Base-by-base conservation (phyloP, 164 flowering plant genomes). In the Malania oleifera region DNA sequence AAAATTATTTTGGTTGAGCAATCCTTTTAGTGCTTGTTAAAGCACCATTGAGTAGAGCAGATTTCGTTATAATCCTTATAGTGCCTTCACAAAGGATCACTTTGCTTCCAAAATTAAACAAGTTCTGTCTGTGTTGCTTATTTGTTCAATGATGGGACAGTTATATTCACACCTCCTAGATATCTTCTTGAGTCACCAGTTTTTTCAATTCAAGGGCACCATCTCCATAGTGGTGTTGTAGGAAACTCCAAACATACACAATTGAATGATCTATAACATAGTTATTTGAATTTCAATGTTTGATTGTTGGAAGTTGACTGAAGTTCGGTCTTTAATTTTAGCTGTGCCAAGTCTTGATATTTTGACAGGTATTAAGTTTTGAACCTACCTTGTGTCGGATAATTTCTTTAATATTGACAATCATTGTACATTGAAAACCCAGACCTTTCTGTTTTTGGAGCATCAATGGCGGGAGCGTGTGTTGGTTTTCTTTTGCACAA, bases 381-480 rank as follows among this genome's bases (percentile, higher is more conserved):
- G 24, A 27, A 27, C 31, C 19, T 12, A 3, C 10, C 17, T 7
- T 8, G 1, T 56, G 25, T 39, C 28, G 48, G 45, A 37, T 58
- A 52, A 40, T 44, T 38, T 63, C 27, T 35, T 34, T 22, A 19
- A 26, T 27, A 44, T n/a, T 51, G 20, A 31, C 54, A 15, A n/a
- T 25, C n/a, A 8, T 56, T 44, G 51, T 25, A 10, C 38, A 59
- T 44, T 24, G 25, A 34, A 63, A 57, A 37, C 26, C n/a, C 77
- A 92, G 98, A 86, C 26, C 80, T 89, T 60, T 70, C 96, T 50
- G 51, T 89, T 49, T 92, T 92, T 76, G 97, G 98, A 47, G 81
- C 91, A 66, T 89, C 98, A 40, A 92, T 92, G 97, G 88, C 91
- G 11, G 98, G 98, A 50, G 88, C 97, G 44, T 89, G 98, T 73